These are phyloP conservation scores for Venturia aucupariae DNA, from an alignment of 2,329 filamentous ascomycete genomes.

Conservation along the genomic window DNA sequence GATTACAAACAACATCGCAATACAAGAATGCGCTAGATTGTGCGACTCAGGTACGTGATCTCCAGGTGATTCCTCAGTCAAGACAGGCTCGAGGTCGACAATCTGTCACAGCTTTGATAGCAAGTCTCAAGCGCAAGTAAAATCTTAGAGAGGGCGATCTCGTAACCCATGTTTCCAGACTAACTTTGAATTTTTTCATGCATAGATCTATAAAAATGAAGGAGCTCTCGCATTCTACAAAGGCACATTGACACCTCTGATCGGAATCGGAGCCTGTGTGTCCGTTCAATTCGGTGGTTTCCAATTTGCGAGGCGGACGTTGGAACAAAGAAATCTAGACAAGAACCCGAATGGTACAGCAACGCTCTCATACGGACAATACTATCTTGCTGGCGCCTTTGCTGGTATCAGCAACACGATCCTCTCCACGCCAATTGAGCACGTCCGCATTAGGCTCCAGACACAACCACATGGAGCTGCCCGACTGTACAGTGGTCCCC, in stretches of 20 bases:
- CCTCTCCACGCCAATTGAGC: slow-evolving; percentile 87
- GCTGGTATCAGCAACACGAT: slow-evolving; percentile 84
- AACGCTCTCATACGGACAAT: slow-evolving; percentile 69
- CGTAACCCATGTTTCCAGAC: too few species aligned
- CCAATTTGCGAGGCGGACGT: slow-evolving; percentile 77
- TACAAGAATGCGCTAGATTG: slow-evolving; percentile 75
- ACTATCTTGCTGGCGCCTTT: slow-evolving; percentile 84
- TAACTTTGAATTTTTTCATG: too few species aligned
- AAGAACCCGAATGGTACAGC: slow-evolving; percentile 28
- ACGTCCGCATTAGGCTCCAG: slow-evolving; percentile 91
- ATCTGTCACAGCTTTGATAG: too few species aligned
- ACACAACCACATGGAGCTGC: slow-evolving; percentile 82
- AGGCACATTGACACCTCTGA: slow-evolving; percentile 84
- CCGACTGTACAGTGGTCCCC: slow-evolving; percentile 67
- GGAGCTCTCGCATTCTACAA: slow-evolving; percentile 95
- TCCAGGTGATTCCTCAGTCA: not conserved
- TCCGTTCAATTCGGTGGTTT: slow-evolving; percentile 99
- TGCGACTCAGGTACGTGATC: slow-evolving; percentile 39
- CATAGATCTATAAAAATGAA: slow-evolving; percentile 78
- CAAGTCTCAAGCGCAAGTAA: too few species aligned
- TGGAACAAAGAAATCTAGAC: slow-evolving; percentile 64
- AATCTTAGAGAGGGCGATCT: too few species aligned
- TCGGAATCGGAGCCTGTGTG: slow-evolving; percentile 94
- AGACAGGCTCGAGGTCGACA: too few species aligned
- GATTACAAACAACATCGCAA: slow-evolving; percentile 77